Base-by-base conservation (phyloP, 345 rosid species). In the Erysimum cheiranthoides region DNA sequence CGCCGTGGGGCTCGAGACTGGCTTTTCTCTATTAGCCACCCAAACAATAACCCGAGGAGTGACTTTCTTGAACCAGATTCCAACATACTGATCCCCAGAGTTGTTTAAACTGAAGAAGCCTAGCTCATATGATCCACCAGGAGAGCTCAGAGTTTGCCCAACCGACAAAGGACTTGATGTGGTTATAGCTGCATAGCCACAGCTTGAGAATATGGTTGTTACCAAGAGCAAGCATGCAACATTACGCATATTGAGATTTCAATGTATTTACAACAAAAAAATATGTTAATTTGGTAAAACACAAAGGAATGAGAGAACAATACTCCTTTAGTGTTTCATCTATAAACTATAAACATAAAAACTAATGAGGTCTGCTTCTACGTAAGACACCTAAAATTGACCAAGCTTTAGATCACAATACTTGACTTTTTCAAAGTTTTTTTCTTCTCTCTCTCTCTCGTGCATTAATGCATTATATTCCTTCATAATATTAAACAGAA, bases 31-130 rank as follows among this genome's bases (percentile, higher is more conserved):
- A 65, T 78, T 78, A 47, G 80, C 80, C 66, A 77, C 76, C 87
- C 89, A 86, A 16, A 84, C 80, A 36, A 78, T 53, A 32, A 67
- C 78, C 18, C 67, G 71, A 35, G 70, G 74, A 30, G 81, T 38
- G 32, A 77, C 62, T 18, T 74, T 77, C 73, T 74, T 60, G 78
- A 54, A 83, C 88, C 88, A 85, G 58, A 85, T 83, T 66, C 88
- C 88, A 27, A 81, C 70, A 56, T 81, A 85, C 43, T 75, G 80
- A 30, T 71, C 53, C 11, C 10, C 38, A 28, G 83, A 78, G 10
- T 30, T 59, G 53, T 61, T 66, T 6, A 70, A 18, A 21, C 49
- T 77, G 71, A 79, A 80, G 80, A 82, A 82, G 18, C 86, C 86
- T 27, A 84, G 57, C 72, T 75, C 79, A 42, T 75, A 84, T 16